phyloP scores from a whole-genome alignment of 305 asterid species.

The Fraxinus baroniana region DNA sequence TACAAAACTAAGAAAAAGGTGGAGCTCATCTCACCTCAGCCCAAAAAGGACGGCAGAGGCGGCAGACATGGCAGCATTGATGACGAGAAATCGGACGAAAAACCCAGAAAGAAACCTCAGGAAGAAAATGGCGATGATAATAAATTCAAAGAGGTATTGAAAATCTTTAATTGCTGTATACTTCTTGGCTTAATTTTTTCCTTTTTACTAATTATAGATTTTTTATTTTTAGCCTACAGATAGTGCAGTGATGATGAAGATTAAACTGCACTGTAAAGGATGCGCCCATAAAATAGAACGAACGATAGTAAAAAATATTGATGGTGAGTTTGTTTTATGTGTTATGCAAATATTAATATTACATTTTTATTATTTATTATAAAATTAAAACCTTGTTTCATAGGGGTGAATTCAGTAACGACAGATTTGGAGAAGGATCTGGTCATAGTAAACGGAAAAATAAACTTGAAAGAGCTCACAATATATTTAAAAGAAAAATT shows the following conservation, averaged over 20 bases:
- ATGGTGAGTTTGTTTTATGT: conserved; percentile 44
- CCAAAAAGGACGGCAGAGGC: conserved; percentile 51
- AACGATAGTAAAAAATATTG: conserved; percentile 44
- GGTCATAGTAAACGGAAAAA: conserved; percentile 59
- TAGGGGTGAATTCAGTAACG: conserved; percentile 53
- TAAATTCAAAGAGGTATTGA: conserved; percentile 54
- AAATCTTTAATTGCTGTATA: background rate
- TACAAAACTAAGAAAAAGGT: conserved; percentile 75
- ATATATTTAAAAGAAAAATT: conserved; percentile 51
- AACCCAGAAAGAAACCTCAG: background rate
- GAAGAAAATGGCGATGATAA: background rate
- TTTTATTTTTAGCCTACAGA: conserved; percentile 39
- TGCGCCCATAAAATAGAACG: conserved; percentile 63
- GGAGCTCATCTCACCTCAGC: conserved; percentile 66
- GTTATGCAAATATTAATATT: background rate
- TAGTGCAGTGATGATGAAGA: conserved; percentile 56
- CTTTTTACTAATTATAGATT: background rate
- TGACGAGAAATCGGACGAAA: background rate
- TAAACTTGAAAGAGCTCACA: conserved; percentile 49
- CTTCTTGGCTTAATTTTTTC: background rate
- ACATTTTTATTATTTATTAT: background rate
- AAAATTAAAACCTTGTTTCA: background rate
- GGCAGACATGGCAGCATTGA: conserved; percentile 44
- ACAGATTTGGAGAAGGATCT: conserved; percentile 49
- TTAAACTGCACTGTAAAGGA: conserved; percentile 71